These are phyloP conservation scores for Ustilago esculenta DNA, from an alignment of 1,284 basidiomycete species.

Conservation along the genomic window DNA sequence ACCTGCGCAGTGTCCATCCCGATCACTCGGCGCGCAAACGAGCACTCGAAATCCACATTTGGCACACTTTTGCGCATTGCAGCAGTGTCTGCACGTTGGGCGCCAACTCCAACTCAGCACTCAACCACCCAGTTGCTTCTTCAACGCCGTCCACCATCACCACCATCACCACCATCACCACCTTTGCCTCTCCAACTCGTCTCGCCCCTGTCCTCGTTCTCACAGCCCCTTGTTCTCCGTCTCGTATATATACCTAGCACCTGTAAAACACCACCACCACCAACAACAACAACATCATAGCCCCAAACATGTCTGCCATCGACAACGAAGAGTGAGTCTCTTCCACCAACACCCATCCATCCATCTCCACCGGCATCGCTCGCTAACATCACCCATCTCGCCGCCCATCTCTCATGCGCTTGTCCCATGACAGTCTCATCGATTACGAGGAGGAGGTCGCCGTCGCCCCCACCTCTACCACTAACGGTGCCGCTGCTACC, in stretches of 20 bases:
- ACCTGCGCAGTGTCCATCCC: too few relatives aligned
- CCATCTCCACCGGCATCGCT: constrained; percentile 8
- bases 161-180: constrained; percentile 3
- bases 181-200: background rate
- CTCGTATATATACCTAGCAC: background rate
- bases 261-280: background rate
- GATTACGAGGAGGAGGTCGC: constrained; percentile 67
- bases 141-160: constrained; percentile 6
- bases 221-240: background rate
- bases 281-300: background rate
- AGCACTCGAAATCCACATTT: too few relatives aligned
- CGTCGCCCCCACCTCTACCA: constrained; percentile 54
- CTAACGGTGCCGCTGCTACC: constrained; percentile 53
- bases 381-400: background rate
- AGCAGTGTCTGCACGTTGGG: too few relatives aligned
- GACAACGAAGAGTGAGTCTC: constrained; percentile 67
- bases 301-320: constrained; percentile 53
- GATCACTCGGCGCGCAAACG: too few relatives aligned
- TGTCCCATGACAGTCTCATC: constrained; percentile 57
- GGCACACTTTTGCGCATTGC: too few relatives aligned
- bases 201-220: background rate
- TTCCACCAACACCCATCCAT: constrained; percentile 1
- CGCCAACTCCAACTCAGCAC: too few relatives aligned
- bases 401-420: background rate
- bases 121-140: too few relatives aligned